Base-by-base conservation (phyloP, 441 rosid species). In the Manihot esculenta region DNA sequence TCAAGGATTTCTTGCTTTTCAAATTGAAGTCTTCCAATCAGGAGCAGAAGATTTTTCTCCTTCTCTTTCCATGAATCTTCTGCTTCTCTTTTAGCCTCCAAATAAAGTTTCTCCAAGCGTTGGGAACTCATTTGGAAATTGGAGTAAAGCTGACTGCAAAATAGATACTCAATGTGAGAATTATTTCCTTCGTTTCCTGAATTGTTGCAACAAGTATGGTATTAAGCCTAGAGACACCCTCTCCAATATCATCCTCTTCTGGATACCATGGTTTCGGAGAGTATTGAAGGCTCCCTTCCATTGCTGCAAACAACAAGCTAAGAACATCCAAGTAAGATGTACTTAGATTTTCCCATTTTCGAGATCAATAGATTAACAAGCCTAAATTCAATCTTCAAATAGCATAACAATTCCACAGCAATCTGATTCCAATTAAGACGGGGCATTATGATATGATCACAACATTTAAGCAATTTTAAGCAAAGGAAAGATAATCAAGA, bases 161-260 rank as follows among this genome's bases (percentile, higher is more conserved):
- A 95, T 13, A 95, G 85, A 72, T 87, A 87, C 77, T 93, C 99
- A 27, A 95, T 91, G 84, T 93, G 97, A 50, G 96, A 87, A 95
- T 89, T 69, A 87, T 78, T 61, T 91, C 99, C 70, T 89, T 95
- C 1, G 97, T 91, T 83, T 95, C 98, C 74, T 95, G 88, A 70
- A 95, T 93, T 17, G 97, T 84, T 1, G 96, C 98, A 21, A 93
- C 96, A 79, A 93, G 83, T 61, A 89, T 71, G 5, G 93, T 74
- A 76, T 96, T 93, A 59, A 87, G 89, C 65, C 89, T 90, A n/a
- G 88, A 82, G 10, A 91, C 81, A 68, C 78, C 76, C 78, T 84
- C 87, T 14, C 84, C 92, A 71, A 78, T 79, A 10, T 18, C 59
- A 38, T 38, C 7, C 66, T 89, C 95, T n/a, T 73, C 71, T 9